phyloP scores from a whole-genome alignment of 495 filamentous ascomycete species.

The Thermothielavioides terrestris region DNA sequence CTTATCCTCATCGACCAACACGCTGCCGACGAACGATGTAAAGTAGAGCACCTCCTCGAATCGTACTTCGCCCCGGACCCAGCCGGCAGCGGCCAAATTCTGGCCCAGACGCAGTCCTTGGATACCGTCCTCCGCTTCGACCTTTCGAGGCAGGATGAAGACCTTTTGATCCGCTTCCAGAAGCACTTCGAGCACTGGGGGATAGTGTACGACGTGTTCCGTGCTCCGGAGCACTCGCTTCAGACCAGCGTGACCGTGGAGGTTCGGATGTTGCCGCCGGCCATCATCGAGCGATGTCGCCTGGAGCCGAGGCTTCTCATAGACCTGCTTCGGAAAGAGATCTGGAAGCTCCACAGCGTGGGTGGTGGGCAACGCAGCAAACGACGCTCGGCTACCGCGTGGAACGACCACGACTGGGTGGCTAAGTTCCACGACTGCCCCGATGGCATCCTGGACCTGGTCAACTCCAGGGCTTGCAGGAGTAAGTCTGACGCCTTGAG shows the following conservation, averaged over 20 bases:
- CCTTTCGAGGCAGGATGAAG: constrained; percentile 48
- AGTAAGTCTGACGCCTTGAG: constrained; percentile 31
- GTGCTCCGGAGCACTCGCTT: neutral
- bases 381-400: neutral
- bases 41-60: constrained; percentile 59
- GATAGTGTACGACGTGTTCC: constrained; percentile 46
- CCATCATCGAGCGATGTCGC: constrained; percentile 68
- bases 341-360: constrained; percentile 46
- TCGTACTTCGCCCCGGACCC: constrained; percentile 26
- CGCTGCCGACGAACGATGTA: constrained; percentile 82
- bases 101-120: constrained; percentile 21
- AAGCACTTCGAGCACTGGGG: constrained; percentile 63
- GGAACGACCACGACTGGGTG: constrained; percentile 41
- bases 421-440: constrained; percentile 58
- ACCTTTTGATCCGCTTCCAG: constrained; percentile 46
- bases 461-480: constrained; percentile 84
- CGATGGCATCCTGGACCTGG: constrained; percentile 68
- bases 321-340: constrained; percentile 64
- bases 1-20: constrained; percentile 88
- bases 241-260: constrained; percentile 26
- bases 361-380: too few relatives aligned
- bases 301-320: constrained; percentile 59
- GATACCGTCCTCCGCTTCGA: constrained; percentile 54
- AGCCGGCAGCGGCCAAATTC: neutral
- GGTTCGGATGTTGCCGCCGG: constrained; percentile 54